Conservation (phyloP, 306 rosid genomes). For the peach (Prunus persica) region Prunus_persica_NCBIv2 NC_034009.1:4780501-4781000, state of each 20-base stretch:
- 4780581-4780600: too few relatives aligned
- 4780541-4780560: too few relatives aligned
- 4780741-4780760: background rate
- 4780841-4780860: constrained; percentile 56
- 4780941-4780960: constrained; percentile 3
- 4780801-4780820: constrained; percentile 54
- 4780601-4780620: too few relatives aligned
- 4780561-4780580: too few relatives aligned
- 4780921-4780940: constrained; percentile 24
- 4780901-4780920: constrained; percentile 49
- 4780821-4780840: constrained; percentile 75
- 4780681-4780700: too few relatives aligned
- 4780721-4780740: background rate
- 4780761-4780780: too few relatives aligned
- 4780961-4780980: constrained; percentile 11
- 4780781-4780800: constrained; percentile 39
- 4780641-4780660: too few relatives aligned
- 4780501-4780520: too few relatives aligned
- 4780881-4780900: constrained; percentile 53
- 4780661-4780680: too few relatives aligned
- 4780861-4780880: constrained; percentile 57
- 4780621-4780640: too few relatives aligned
- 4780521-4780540: too few relatives aligned
- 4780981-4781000: constrained; percentile 28
- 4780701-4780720: background rate